A percentile compares a stretch with the other conserved stretches of the same genome.
Conservation (phyloP, 108 stramenopile genomes). For the Pseudonitzschia pungens region DNA sequence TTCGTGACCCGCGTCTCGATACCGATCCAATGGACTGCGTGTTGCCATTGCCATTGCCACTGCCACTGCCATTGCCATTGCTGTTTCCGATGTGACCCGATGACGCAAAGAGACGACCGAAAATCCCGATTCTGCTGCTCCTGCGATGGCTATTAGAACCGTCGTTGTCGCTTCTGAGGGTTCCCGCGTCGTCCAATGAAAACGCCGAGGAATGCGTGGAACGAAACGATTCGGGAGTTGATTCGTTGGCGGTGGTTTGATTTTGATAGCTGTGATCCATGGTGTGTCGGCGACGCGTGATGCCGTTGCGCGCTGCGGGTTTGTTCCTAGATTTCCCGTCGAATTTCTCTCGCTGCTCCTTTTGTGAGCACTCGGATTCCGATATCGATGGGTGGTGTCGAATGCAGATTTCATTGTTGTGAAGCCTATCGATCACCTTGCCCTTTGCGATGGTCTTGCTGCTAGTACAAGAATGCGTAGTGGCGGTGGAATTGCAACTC, state of each 20-base stretch:
- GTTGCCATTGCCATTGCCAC: neutral
- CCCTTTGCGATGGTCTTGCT: neutral
- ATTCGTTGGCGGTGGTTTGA: neutral
- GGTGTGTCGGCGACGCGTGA: neutral
- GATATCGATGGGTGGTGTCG: neutral
- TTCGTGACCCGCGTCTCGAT: neutral
- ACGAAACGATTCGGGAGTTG: neutral
- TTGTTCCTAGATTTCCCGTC: neutral
- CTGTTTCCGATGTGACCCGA: neutral
- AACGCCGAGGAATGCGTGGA: neutral
- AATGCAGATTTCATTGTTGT: neutral
- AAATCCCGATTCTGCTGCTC: too few relatives aligned
- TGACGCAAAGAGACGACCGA: too few relatives aligned
- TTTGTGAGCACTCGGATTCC: neutral
- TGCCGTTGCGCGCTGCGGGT: neutral
- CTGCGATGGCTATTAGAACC: too few relatives aligned
- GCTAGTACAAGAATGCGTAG: neutral
- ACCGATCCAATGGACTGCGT: neutral
- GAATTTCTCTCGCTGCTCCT: neutral
- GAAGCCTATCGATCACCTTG: neutral
- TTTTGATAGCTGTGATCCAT: conserved; percentile 6
- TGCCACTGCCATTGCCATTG: neutral
- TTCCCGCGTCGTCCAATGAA: neutral
- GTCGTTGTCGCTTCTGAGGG: neutral
- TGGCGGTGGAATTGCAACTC: neutral